phyloP scores from a whole-genome alignment of 116 monocot species.

The Posidonia oceanica region DNA sequence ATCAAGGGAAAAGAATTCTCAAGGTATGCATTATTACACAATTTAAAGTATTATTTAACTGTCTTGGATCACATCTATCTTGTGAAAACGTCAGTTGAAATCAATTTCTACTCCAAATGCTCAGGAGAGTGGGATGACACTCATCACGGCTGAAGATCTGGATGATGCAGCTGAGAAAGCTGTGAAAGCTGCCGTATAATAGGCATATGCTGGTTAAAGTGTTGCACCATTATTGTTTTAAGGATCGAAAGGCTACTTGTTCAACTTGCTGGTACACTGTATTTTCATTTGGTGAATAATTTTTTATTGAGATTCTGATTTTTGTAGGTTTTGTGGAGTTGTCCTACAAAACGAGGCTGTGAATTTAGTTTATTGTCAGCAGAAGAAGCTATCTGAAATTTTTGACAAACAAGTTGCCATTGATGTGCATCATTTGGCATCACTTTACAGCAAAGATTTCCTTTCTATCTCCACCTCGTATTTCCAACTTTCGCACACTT shows the following conservation, averaged over 20 bases:
- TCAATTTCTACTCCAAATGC: background rate
- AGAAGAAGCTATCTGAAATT: background rate
- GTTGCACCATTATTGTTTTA: too few relatives aligned
- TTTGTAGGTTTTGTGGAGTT: background rate
- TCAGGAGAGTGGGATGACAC: slow-evolving; percentile 85
- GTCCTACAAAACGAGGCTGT: background rate
- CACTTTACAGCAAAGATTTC: too few relatives aligned
- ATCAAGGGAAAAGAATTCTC: slow-evolving; percentile 97
- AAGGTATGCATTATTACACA: slow-evolving; percentile 29
- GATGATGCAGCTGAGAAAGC: slow-evolving; percentile 97
- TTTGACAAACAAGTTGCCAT: too few relatives aligned
- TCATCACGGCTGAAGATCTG: slow-evolving; percentile 89
- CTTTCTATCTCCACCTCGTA: too few relatives aligned
- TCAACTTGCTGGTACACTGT: background rate
- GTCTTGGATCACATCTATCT: too few relatives aligned
- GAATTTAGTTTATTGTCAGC: background rate
- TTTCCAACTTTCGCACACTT: too few relatives aligned
- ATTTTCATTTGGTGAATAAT: background rate
- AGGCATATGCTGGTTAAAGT: background rate
- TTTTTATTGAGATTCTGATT: background rate
- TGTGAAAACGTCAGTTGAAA: too few relatives aligned
- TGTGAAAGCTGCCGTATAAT: slow-evolving; percentile 43
- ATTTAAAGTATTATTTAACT: too few relatives aligned
- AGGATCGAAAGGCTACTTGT: background rate
- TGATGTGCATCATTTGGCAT: too few relatives aligned